phyloP scores from a whole-genome alignment of 2,329 filamentous ascomycete species.

The Arthrinium puccinioides region DNA sequence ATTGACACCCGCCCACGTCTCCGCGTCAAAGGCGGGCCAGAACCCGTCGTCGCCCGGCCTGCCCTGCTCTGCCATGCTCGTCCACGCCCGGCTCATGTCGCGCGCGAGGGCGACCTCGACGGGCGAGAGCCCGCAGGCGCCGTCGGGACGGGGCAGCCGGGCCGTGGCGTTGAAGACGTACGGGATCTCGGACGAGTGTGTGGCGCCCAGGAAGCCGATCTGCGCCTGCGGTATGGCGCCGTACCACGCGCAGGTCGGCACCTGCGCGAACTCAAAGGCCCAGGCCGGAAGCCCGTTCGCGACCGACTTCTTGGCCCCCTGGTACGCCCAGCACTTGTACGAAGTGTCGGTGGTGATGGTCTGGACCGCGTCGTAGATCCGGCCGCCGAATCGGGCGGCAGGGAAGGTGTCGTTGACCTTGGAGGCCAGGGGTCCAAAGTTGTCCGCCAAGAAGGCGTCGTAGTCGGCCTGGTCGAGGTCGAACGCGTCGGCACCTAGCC shows the following conservation, averaged over 20 bases:
- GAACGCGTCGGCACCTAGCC: constrained; percentile 8
- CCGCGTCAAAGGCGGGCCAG: constrained; percentile 11
- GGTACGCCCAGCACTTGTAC: constrained; percentile 13
- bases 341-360: constrained; percentile 10
- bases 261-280: constrained; percentile 16
- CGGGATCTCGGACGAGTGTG: constrained; percentile 21
- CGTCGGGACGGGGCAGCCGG: constrained; percentile 13
- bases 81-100: constrained; percentile 17
- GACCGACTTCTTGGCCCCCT: constrained; percentile 9
- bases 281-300: constrained; percentile 12
- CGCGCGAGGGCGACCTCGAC: constrained; percentile 12
- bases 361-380: constrained; percentile 10
- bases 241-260: constrained; percentile 16
- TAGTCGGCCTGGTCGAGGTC: constrained; percentile 14
- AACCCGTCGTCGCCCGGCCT: constrained; percentile 8
- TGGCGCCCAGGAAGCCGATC: constrained; percentile 12
- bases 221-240: constrained; percentile 6
- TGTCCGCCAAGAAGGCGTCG: constrained; percentile 15
- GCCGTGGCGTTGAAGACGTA: constrained; percentile 19
- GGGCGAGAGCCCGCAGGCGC: constrained; percentile 15
- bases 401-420: constrained; percentile 16
- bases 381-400: constrained; percentile 10
- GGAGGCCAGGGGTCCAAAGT: constrained; percentile 16
- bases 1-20: constrained; percentile 8
- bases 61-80: constrained; percentile 15